Base-by-base conservation (phyloP, 805 yeast genomes). In the Lachancea lanzarotensis region DNA sequence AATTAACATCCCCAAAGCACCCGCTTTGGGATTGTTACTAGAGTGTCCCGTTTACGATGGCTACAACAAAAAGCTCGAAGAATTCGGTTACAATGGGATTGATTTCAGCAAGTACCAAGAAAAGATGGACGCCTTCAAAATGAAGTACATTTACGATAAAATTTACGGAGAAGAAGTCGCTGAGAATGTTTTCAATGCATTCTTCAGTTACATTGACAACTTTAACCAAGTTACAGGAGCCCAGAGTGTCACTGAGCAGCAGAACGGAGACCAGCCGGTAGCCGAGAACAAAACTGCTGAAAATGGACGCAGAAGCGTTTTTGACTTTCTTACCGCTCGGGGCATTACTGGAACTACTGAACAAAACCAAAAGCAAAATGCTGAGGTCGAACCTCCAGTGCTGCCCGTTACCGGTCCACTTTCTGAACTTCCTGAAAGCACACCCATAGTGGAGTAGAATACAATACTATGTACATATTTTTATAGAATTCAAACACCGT, bases 1-100 rank as follows among this genome's bases (percentile, higher is more conserved):
- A 57, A 76, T 93, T 50, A 89, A 90, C 59, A 85, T 93, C 52
- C 98, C 98, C 45, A 93, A 93, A 66, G 98, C 98, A 0, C 98
- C 98, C 3, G 95, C 98, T 22, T 72, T 93, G 49, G 98, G 98
- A 0, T 71, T 93, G 45, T 69, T 93, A 42, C 74, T 93, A 48
- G 98, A 93, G 59, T 80, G 84, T 46, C 98, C 98, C 0, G 95
- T 90, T 11, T 93, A 87, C 62, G 95, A 85, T 40, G 82, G 85
- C 12, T 87, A 84, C 64, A 93, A 93, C 65, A 69, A 73, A 25
- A 77, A 79, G 59, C 72, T 89, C 53, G 73, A 75, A 49, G 79
- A 79, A 43, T 78, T 83, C 57, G 97, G 96, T 17, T 85, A 86
- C 61, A 83, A 83, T 26, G 76, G 76, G 15, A 72, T 93, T 45